These are phyloP conservation scores for Xylaria grammica DNA, from an alignment of 495 filamentous ascomycete genomes.

Conservation along the genomic window DNA sequence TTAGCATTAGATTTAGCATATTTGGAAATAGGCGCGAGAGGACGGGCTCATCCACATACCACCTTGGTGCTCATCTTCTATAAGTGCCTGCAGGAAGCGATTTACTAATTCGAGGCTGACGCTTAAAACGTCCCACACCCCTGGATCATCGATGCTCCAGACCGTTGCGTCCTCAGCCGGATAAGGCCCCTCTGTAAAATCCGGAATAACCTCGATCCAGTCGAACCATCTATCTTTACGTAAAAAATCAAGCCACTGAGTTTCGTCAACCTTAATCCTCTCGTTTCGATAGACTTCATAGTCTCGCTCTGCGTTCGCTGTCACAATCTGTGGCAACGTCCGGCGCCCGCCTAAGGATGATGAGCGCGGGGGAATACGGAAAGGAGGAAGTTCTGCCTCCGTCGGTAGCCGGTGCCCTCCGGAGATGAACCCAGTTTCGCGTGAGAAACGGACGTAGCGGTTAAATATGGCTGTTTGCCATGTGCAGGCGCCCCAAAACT, in stretches of 20 bases:
- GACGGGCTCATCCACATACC: not conserved
- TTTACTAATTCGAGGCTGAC: not conserved
- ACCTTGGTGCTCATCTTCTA: not conserved
- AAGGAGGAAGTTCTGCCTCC: not conserved
- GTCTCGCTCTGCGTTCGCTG: not conserved
- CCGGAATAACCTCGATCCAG: not conserved
- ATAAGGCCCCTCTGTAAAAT: not conserved
- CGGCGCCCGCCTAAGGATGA: not conserved
- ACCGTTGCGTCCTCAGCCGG: not conserved
- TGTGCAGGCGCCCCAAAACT: not conserved
- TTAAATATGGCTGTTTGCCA: not conserved
- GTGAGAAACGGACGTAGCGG: not conserved
- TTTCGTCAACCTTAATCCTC: not conserved
- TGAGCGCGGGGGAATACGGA: not conserved
- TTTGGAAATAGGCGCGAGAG: no score
- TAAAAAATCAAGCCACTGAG: not conserved
- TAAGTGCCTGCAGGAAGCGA: not conserved
- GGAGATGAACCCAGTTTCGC: not conserved
- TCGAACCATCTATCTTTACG: slow-evolving; percentile 8
- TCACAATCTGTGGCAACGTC: not conserved
- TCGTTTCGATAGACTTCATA: not conserved
- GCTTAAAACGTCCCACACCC: not conserved
- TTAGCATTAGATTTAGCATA: not conserved
- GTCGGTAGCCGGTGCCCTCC: not conserved
- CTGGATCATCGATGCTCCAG: slow-evolving; percentile 2